These are phyloP conservation scores for Podila clonocystis DNA, from an alignment of 192 early-diverging fungal species.

Conservation along the genomic window DNA sequence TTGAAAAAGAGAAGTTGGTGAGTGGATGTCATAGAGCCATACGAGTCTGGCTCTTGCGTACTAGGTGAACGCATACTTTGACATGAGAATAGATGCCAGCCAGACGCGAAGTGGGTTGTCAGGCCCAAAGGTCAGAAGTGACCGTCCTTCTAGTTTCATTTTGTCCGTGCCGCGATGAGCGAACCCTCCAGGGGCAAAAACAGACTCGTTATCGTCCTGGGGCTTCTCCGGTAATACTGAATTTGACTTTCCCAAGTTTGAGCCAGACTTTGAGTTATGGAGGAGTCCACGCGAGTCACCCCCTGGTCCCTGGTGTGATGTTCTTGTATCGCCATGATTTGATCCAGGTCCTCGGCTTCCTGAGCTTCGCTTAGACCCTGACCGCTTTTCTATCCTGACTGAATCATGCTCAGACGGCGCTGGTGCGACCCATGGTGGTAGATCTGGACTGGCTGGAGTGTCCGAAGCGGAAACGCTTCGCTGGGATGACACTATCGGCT, in stretches of 20 bases:
- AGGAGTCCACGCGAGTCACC: slow-evolving; percentile 6
- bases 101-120: slow-evolving; percentile 32
- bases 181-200: slow-evolving; percentile 41
- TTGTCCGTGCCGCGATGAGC: slow-evolving; percentile 31
- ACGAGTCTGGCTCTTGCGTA: not conserved
- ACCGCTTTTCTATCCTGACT: not conserved
- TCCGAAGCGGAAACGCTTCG: slow-evolving; percentile 9
- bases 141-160: slow-evolving; percentile 52
- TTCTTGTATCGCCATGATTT: slow-evolving; percentile 15
- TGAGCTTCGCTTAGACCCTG: slow-evolving; percentile 33
- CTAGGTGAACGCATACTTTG: slow-evolving; percentile 35
- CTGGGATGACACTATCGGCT: slow-evolving; percentile 1
- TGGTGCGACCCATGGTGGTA: slow-evolving; percentile 15
- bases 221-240: slow-evolving; percentile 16
- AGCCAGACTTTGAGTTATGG: slow-evolving; percentile 17
- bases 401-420: slow-evolving; percentile 32
- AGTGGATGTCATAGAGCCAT: not conserved
- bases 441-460: not conserved
- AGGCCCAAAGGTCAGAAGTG: slow-evolving; percentile 45
- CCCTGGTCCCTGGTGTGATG: slow-evolving; percentile 9
- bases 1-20: not conserved
- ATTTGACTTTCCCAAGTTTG: slow-evolving; percentile 28
- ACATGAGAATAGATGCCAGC: slow-evolving; percentile 50
- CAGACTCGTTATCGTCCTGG: slow-evolving; percentile 26
- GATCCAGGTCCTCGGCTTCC: slow-evolving; percentile 17